Percentiles rank a stretch among this genome's conserved stretches.
Conservation (phyloP, 495 filamentous ascomycete genomes). For the Tricharina praecox region DNA sequence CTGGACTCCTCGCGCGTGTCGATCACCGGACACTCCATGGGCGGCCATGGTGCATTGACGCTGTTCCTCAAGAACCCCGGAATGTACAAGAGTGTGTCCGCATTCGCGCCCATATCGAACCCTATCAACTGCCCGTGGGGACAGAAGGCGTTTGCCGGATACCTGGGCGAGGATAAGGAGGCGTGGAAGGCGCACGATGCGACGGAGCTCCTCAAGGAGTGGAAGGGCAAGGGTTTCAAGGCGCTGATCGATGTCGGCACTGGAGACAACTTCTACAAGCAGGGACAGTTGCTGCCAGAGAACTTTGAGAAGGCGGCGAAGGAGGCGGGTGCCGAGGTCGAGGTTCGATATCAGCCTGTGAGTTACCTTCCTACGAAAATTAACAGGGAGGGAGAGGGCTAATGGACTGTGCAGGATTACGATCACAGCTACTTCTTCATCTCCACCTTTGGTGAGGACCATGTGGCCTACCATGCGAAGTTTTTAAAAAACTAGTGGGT, state of each 20-base stretch:
- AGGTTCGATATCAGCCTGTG: slow-evolving; percentile 63
- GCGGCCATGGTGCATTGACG: slow-evolving; percentile 85
- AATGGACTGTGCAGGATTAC: slow-evolving; percentile 42
- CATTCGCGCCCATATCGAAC: slow-evolving; percentile 86
- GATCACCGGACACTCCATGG: slow-evolving; percentile 91
- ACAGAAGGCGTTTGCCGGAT: slow-evolving; percentile 82
- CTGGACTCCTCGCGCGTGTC: slow-evolving; percentile 51
- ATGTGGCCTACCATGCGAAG: slow-evolving; percentile 81
- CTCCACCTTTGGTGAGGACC: slow-evolving; percentile 71
- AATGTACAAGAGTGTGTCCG: slow-evolving; percentile 69
- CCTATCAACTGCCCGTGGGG: slow-evolving; percentile 80
- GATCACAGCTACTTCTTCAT: slow-evolving; percentile 97
- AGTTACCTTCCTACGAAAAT: slow-evolving; percentile 17
- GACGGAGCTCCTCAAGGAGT: slow-evolving; percentile 69
- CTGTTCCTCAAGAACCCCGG: slow-evolving; percentile 80
- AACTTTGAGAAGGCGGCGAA: slow-evolving; percentile 70
- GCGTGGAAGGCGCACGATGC: slow-evolving; percentile 82
- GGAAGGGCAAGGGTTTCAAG: slow-evolving; percentile 44
- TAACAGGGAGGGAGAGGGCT: background rate
- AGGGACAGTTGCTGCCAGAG: slow-evolving; percentile 81
- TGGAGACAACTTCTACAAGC: slow-evolving; percentile 87
- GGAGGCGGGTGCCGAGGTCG: slow-evolving; percentile 47
- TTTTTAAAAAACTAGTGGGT: slow-evolving; percentile 45
- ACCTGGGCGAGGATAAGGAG: slow-evolving; percentile 57
- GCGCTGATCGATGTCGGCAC: slow-evolving; percentile 43